phyloP scores from a whole-genome alignment of 1,139 yeast genomes.

The Kodamaea alishanica region DNA sequence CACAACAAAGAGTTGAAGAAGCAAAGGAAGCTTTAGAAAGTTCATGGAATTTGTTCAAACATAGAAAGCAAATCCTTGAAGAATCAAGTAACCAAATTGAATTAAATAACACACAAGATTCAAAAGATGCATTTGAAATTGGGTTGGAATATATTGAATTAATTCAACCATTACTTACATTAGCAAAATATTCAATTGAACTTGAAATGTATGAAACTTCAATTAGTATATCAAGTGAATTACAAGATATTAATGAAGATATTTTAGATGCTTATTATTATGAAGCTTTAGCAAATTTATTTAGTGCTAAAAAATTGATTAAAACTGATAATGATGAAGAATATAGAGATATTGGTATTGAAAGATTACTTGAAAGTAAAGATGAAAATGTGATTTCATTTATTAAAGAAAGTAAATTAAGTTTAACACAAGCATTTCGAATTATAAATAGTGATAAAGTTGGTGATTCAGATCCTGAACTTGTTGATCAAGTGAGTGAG shows the following conservation, averaged over 20 bases:
- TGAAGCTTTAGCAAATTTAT: conserved; percentile 72
- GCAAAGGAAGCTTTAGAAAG: conserved; percentile 66
- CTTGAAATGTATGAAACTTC: conserved; percentile 68
- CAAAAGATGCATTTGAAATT: conserved; percentile 33
- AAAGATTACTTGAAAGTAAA: conserved; percentile 16
- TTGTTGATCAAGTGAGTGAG: conserved; percentile 48
- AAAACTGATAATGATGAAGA: conserved; percentile 32
- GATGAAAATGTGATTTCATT: conserved; percentile 28
- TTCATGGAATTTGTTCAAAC: conserved; percentile 69
- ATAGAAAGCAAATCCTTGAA: conserved; percentile 49
- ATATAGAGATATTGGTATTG: conserved; percentile 46
- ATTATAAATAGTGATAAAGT: conserved; percentile 40
- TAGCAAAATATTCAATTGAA: conserved; percentile 75
- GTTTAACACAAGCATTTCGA: conserved; percentile 55
- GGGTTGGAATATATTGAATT: conserved; percentile 58
- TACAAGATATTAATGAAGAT: conserved; percentile 78
- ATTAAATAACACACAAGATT: conserved; percentile 18
- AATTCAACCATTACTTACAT: conserved; percentile 63
- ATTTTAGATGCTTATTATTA: conserved; percentile 75
- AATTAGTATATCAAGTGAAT: conserved; percentile 53
- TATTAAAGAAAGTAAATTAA: conserved; percentile 47
- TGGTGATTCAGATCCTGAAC: conserved; percentile 53
- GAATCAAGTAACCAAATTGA: conserved; percentile 30
- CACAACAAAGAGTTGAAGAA: conserved; percentile 74
- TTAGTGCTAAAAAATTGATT: conserved; percentile 48